Percentiles rank a stretch among this genome's conserved stretches.
phyloP scores from a whole-genome alignment of 139 green algal genomes.

The Volvox reticuliferus region DNA sequence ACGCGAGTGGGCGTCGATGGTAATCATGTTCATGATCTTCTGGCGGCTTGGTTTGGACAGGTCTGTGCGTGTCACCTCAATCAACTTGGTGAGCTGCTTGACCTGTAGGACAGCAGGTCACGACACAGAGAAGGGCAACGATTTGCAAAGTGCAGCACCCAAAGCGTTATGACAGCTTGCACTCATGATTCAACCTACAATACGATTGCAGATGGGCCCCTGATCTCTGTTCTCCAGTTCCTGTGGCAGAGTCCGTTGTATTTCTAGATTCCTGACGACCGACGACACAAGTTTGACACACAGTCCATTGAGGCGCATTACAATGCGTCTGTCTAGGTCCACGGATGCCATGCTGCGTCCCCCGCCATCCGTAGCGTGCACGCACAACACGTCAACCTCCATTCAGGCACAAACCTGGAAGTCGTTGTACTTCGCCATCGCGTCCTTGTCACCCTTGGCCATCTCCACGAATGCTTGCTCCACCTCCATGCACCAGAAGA shows the following conservation, averaged over 20 bases:
- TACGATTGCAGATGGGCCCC: too few species aligned
- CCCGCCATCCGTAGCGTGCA: background rate
- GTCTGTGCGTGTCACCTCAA: conserved; percentile 81
- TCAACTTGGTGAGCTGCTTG: conserved; percentile 87
- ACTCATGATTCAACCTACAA: too few species aligned
- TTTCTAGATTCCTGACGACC: too few species aligned
- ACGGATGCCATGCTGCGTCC: too few species aligned
- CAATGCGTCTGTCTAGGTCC: too few species aligned
- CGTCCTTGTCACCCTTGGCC: conserved; percentile 71
- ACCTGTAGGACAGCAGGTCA: conserved; percentile 62
- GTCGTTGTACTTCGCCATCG: conserved; percentile 88
- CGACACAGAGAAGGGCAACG: too few species aligned
- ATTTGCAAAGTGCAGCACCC: too few species aligned
- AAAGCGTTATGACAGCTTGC: too few species aligned
- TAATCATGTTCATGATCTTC: conserved; percentile 91
- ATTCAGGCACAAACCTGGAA: conserved; percentile 69
- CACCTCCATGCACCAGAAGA: conserved; percentile 92
- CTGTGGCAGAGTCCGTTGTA: too few species aligned
- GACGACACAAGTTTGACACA: too few species aligned
- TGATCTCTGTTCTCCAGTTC: too few species aligned
- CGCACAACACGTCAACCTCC: background rate
- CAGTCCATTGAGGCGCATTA: too few species aligned
- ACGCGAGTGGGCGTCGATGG: conserved; percentile 87
- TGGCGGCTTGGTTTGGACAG: conserved; percentile 75
- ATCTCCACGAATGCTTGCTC: conserved; percentile 83